Percentiles rank a stretch among this genome's conserved stretches.
These are phyloP conservation scores for Sporothrix curviconia DNA, from an alignment of 2,329 filamentous ascomycete species.

Conservation along the genomic window DNA sequence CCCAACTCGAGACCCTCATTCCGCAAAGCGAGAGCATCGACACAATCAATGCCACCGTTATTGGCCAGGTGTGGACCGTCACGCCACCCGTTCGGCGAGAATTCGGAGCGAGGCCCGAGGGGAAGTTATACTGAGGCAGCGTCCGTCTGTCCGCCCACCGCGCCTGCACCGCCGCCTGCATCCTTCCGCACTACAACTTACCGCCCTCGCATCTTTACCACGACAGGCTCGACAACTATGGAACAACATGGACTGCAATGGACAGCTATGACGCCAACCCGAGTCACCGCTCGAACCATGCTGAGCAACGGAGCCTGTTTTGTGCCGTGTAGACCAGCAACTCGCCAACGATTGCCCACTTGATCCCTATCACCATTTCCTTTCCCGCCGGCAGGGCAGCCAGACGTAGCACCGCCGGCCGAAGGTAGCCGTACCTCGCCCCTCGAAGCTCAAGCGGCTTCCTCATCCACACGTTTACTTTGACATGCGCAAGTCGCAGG, in stretches of 20 bases:
- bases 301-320: neutral
- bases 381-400: neutral
- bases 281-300: neutral
- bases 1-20: constrained; percentile 16
- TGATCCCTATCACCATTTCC: neutral
- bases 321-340: too few species aligned
- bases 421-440: neutral
- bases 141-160: too few species aligned
- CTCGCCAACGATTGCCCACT: too few species aligned
- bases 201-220: too few species aligned
- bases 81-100: too few species aligned
- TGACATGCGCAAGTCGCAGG: constrained; percentile 24
- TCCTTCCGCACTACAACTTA: too few species aligned
- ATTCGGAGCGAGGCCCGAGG: too few species aligned
- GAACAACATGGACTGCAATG: too few species aligned
- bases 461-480: constrained; percentile 23
- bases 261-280: neutral
- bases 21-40: constrained; percentile 21
- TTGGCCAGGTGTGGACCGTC: neutral
- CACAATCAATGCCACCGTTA: constrained; percentile 16
- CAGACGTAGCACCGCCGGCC: neutral
- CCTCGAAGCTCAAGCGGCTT: constrained; percentile 18
- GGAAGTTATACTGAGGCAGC: too few species aligned
- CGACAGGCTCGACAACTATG: too few species aligned
- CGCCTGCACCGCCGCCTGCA: too few species aligned